A percentile compares a stretch with the other conserved stretches of the same genome.
These are phyloP conservation scores for Aureobasidium sp. DNA, from an alignment of 2,329 filamentous ascomycete species.

Conservation along the genomic window DNA sequence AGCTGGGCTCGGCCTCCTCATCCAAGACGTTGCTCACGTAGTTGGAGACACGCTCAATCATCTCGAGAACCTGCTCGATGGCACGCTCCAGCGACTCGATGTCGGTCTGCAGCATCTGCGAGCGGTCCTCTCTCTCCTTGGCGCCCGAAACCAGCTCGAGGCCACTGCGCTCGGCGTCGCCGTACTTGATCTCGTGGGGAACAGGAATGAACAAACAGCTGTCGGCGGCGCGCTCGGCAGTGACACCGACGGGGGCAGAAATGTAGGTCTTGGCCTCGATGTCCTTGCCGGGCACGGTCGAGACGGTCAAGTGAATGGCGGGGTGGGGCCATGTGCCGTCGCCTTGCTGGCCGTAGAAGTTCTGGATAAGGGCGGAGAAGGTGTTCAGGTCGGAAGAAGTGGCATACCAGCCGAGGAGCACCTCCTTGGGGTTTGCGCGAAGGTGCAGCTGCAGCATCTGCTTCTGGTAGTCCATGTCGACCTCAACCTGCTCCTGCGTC, in stretches of 20 bases:
- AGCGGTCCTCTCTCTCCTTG: conserved; percentile 68
- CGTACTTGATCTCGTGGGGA: conserved; percentile 87
- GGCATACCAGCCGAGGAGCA: conserved; percentile 96
- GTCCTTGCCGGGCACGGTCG: conserved; percentile 78
- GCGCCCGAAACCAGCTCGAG: conserved; percentile 80
- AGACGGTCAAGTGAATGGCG: conserved; percentile 94
- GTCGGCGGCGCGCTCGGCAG: conserved; percentile 87
- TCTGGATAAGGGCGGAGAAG: conserved; percentile 97
- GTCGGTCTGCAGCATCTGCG: conserved; percentile 70
- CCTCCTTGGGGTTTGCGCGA: conserved; percentile 87
- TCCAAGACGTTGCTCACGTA: conserved; percentile 93
- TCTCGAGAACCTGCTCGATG: conserved; percentile 77
- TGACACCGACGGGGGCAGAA: conserved; percentile 88
- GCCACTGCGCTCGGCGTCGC: conserved; percentile 67
- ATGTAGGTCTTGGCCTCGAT: conserved; percentile 93
- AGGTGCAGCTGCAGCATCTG: conserved; percentile 95
- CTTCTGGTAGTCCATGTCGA: conserved; percentile 99
- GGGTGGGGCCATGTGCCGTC: conserved; percentile 96
- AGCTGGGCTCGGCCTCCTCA: conserved; percentile 83
- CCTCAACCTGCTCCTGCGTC: conserved; percentile 96
- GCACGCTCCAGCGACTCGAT: conserved; percentile 83
- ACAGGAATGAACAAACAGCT: conserved; percentile 97
- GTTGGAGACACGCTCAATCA: conserved; percentile 84
- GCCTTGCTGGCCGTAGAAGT: conserved; percentile 96
- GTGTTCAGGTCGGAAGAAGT: conserved; percentile 95